These are phyloP conservation scores for Nannizziopsis arthrosporioides DNA, from an alignment of 2,329 filamentous ascomycete species.

Conservation along the genomic window DNA sequence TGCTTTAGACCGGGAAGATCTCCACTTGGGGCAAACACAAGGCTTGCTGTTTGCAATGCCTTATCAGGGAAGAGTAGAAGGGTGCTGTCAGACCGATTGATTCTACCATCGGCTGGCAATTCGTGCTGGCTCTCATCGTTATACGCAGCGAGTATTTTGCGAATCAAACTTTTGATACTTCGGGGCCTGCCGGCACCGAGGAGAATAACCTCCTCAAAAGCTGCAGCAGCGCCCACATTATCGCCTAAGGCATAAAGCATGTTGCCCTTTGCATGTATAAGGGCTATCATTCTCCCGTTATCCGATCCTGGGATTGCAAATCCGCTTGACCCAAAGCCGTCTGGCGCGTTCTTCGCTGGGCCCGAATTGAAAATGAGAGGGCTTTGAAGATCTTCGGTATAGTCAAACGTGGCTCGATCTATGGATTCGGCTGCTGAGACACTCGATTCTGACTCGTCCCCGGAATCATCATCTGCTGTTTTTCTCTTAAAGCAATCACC, in stretches of 20 bases:
- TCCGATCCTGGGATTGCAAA: constrained; percentile 76
- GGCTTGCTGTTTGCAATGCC: constrained; percentile 67
- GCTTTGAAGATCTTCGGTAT: constrained; percentile 35
- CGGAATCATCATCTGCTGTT: constrained; percentile 49
- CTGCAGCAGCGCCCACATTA: constrained; percentile 64
- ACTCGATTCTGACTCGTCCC: constrained; percentile 44
- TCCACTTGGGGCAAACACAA: constrained; percentile 67
- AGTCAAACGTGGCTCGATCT: constrained; percentile 48
- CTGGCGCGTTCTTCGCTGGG: constrained; percentile 24
- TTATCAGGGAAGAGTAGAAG: constrained; percentile 72
- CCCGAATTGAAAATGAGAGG: constrained; percentile 19
- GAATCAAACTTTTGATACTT: constrained; percentile 67
- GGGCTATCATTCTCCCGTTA: constrained; percentile 83
- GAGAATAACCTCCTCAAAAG: constrained; percentile 89
- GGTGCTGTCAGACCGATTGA: constrained; percentile 41
- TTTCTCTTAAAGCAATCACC: constrained; percentile 38
- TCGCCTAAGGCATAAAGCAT: constrained; percentile 88
- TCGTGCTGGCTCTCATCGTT: constrained; percentile 34
- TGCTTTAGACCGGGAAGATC: constrained; percentile 68
- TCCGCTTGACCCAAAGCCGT: constrained; percentile 63
- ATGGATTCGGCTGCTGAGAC: constrained; percentile 42
- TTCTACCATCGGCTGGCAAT: constrained; percentile 28
- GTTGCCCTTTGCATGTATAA: constrained; percentile 96
- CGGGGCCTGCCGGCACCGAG: constrained; percentile 65
- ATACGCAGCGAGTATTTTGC: constrained; percentile 61